Evolutionary conservation across 1,284 basidiomycete genomes (phyloP), one percentile per base, ranked within the genome.

Genomic region (Pseudozyma flocculosa): DNA sequence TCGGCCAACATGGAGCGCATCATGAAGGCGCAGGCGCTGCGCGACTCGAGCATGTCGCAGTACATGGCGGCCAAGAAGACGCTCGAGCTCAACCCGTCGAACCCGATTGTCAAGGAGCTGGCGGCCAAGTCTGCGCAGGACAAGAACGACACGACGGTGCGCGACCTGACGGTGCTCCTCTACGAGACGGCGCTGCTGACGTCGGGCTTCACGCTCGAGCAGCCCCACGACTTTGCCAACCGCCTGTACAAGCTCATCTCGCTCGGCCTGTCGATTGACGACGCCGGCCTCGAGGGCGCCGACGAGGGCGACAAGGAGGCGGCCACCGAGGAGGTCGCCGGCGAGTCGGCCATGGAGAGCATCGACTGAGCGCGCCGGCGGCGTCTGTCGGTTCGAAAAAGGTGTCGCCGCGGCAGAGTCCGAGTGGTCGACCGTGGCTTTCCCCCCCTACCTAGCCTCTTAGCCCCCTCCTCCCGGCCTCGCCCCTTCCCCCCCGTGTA

Each of bases 1-100:
- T 96, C 92, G 43, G 92, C 93, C 67, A 97, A 97, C 86, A 96
- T 97, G 93, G 88, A 96, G 82, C 89, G 94, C 80, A 96, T 98
- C 85, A 98, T 98, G 95, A 96, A 96, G 83, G 93, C 94, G 17
- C 95, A 98, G 82, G 94, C 94, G 43, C 88, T 97, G 57, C 90
- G 94, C 73, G 94, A 98, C 80, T 92, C 93, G 22, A 93, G 90
- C 61, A 96, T 98, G 94, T 96, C 92, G 29, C 93, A 91, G 43
- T 97, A 97, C 85, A 96, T 97, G 93, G 76, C 78, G 38, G 70
- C 63, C 50, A 97, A 97, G 87, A 97, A 97, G 89, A 97, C 94
- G 18, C 86, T 98, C 69, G 94, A 98, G 84, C 86, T 98, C 72
- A 97, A 98, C 87, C 89, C 93, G 18, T 81, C 81, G 72, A 93